phyloP scores from a whole-genome alignment of 2,329 filamentous ascomycete genomes.

The Neonectria ditissima region DNA sequence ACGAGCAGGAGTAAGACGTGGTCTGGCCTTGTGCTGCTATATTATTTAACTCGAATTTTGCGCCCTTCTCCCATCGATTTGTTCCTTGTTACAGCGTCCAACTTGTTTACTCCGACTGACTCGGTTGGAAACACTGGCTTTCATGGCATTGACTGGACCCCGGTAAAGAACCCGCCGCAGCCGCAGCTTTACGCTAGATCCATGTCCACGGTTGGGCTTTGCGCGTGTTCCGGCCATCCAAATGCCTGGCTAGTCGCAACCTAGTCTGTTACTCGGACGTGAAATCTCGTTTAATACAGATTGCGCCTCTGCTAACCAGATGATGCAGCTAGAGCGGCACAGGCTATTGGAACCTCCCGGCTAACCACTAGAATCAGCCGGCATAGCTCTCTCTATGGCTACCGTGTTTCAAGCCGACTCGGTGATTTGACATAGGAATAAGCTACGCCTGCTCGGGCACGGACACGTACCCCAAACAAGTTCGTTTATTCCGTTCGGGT shows the following conservation, averaged over 20 bases:
- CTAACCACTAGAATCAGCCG: too few species aligned
- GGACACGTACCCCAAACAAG: background rate
- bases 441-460: background rate
- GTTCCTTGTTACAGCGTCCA: background rate
- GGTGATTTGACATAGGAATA: background rate
- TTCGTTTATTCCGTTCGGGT: background rate
- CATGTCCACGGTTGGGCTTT: background rate
- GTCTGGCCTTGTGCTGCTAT: conserved; percentile 11
- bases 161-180: background rate
- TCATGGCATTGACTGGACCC: background rate
- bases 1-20: conserved; percentile 15
- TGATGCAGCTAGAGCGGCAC: background rate
- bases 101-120: background rate
- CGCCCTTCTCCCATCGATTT: background rate
- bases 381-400: too few species aligned
- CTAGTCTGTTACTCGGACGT: background rate
- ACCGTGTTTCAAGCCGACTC: too few species aligned
- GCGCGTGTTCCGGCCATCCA: background rate
- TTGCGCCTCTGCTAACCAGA: background rate
- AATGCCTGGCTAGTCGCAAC: background rate
- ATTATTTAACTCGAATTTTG: conserved; percentile 3
- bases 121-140: too few species aligned
- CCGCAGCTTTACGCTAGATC: background rate
- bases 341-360: background rate
- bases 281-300: background rate